Evolutionary conservation across 148 eudicot species (phyloP).

Genomic region (Tetragonia tetragonoides): DNA sequence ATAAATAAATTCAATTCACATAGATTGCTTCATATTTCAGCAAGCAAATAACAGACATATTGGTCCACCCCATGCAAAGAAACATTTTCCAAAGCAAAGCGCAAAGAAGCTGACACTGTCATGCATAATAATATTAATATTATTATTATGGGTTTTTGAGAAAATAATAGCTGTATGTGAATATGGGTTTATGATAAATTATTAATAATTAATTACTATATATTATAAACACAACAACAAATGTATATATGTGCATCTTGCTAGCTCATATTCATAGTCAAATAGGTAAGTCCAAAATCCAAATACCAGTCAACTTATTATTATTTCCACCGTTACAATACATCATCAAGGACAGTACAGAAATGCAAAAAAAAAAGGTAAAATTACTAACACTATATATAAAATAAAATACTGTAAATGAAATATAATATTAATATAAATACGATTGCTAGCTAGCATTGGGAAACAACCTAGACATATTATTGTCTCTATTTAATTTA

Average conservation of each 20-base stretch:
- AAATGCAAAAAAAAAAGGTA: neutral
- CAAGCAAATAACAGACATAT: constrained; percentile 27
- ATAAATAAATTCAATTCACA: neutral
- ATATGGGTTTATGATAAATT: constrained; percentile 5
- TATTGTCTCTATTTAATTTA: too few species aligned
- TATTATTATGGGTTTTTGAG: constrained; percentile 4
- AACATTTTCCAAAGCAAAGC: constrained; percentile 35
- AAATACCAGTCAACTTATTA: constrained; percentile 16
- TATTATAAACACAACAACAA: neutral
- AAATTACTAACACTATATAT: too few species aligned
- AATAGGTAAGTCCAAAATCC: constrained; percentile 18
- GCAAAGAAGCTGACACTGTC: constrained; percentile 29
- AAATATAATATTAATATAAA: neutral
- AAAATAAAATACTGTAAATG: neutral
- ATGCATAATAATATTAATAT: neutral
- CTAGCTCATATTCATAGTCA: constrained; percentile 12
- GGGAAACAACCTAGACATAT: constrained; percentile 1
- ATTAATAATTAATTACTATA: neutral
- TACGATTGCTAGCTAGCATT: neutral
- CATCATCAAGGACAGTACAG: constrained; percentile 2
- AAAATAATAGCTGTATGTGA: constrained; percentile 20
- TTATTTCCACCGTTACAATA: constrained; percentile 26
- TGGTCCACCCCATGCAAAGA: constrained; percentile 39
- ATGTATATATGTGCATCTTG: neutral
- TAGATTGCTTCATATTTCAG: constrained; percentile 29